Conservation (phyloP, 768 basidiomycete genomes). For the Amanita subjunquillea region DNA sequence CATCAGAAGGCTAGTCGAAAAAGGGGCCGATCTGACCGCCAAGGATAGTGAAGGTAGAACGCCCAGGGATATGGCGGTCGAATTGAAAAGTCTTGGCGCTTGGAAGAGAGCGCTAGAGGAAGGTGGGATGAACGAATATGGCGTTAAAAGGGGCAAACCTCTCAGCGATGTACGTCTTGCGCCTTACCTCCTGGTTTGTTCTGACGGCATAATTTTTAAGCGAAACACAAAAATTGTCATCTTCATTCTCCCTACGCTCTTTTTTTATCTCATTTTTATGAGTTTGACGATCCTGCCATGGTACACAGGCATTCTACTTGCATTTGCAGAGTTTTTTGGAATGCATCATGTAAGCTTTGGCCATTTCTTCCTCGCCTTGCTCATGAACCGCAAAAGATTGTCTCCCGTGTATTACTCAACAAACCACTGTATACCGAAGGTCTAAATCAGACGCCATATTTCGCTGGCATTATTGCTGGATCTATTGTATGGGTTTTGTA, state of each 20-base stretch:
- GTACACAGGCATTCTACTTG: slow-evolving; percentile 81
- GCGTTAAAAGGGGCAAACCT: slow-evolving; percentile 51
- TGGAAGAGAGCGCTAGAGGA: slow-evolving; percentile 88
- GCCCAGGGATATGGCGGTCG: slow-evolving; percentile 88
- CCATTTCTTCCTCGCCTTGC: slow-evolving; percentile 6
- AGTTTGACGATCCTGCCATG: slow-evolving; percentile 79
- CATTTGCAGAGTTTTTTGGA: slow-evolving; percentile 78
- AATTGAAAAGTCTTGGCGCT: slow-evolving; percentile 83
- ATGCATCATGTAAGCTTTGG: slow-evolving; percentile 76
- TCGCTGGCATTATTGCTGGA: slow-evolving; percentile 80
- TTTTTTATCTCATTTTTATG: slow-evolving; percentile 76
- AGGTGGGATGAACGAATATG: slow-evolving; percentile 73
- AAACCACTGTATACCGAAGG: slow-evolving; percentile 74
- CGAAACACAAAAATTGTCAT: slow-evolving; percentile 76
- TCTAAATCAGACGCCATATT: slow-evolving; percentile 84
- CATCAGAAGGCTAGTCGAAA: slow-evolving; percentile 77
- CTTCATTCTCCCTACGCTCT: slow-evolving; percentile 67
- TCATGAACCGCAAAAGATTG: slow-evolving; percentile 36
- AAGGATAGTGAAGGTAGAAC: slow-evolving; percentile 83
- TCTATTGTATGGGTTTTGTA: slow-evolving; percentile 83
- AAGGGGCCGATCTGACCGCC: slow-evolving; percentile 71
- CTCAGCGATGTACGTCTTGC: slow-evolving; percentile 50
- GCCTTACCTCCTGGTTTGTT: background rate
- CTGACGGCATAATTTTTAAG: slow-evolving; percentile 22
- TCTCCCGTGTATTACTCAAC: slow-evolving; percentile 79